Base-by-base conservation (phyloP, 1,284 basidiomycete species). In the Trametes polyzona region DNA sequence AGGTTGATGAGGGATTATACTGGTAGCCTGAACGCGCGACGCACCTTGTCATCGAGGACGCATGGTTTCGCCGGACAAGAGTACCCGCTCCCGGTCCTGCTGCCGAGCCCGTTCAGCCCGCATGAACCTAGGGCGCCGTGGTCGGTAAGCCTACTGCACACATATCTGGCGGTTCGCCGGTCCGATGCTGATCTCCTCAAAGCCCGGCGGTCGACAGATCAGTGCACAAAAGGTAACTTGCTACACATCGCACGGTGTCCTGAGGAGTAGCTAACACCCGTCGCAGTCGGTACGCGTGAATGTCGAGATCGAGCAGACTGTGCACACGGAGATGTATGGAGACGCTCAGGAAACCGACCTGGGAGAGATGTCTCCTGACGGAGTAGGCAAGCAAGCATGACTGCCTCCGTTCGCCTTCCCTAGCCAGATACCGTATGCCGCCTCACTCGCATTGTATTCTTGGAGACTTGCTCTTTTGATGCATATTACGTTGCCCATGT, bases 1-100 rank as follows among this genome's bases (percentile, higher is more conserved):
- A n/a, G n/a, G n/a, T n/a, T n/a, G n/a, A n/a, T n/a, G n/a, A n/a
- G n/a, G n/a, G n/a, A n/a, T n/a, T 21, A 21, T 26, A 17, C 24
- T 2, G 10, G 21, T 30, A 54, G 58, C 41, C 26, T 60, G 37
- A 60, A 60, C 17, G 58, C 58, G n/a, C 47, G 58, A 23, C 50
- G 24, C 24, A 43, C 36, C 7, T 42, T 60, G 32, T 50, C 51
- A 17, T 42, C 41, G 42, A 12, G 47, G 30, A 43, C 55, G 12
- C 44, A 50, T n/a, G 51, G 49, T n/a, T 47, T 51, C 17, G 39
- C 17, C 23, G 24, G 26, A 16, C 37, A 51, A n/a, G 58, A 56
- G 10, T 37, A 37, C 29, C 35, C 50, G 5, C 12, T 60, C 29
- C 54, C 58, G 7, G 42, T 53, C 4, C 40, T 60, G 12, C 52